phyloP scores from a whole-genome alignment of 495 filamentous ascomycete species.

The Neurospora sp. region DNA sequence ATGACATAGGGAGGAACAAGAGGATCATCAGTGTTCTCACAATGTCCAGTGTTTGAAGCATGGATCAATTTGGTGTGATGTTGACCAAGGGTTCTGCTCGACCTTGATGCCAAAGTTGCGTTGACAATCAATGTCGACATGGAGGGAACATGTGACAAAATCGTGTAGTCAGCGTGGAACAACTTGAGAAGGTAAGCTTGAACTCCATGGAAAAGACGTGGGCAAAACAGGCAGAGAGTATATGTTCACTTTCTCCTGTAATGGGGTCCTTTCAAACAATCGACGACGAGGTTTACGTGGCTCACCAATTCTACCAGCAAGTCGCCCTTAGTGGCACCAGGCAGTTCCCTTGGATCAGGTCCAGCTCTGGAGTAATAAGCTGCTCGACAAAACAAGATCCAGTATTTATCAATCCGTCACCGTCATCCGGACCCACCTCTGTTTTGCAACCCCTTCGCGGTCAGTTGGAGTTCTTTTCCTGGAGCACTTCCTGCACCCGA shows the following conservation, averaged over 20 bases:
- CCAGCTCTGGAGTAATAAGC: not conserved
- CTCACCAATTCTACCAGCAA: not conserved
- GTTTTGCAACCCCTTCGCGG: not conserved
- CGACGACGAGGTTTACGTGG: not conserved
- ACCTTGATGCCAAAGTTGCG: not conserved
- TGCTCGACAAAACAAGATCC: not conserved
- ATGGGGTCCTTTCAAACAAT: not conserved
- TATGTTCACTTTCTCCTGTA: not conserved
- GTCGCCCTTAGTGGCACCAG: not conserved
- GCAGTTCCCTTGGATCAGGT: not conserved
- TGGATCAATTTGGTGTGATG: not conserved
- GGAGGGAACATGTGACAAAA: not conserved
- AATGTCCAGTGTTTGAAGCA: not conserved
- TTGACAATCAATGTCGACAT: not conserved
- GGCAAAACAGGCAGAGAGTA: not conserved
- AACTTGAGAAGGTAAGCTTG: not conserved
- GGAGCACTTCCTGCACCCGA: not conserved
- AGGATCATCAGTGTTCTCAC: too few species aligned
- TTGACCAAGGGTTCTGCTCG: not conserved
- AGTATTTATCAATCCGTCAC: not conserved
- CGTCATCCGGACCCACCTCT: not conserved
- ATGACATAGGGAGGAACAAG: not conserved
- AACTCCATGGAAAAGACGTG: not conserved
- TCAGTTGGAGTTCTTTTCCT: not conserved
- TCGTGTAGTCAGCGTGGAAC: not conserved